Evolutionary conservation across 2,329 filamentous ascomycete species (phyloP).

Genomic region (Pseudomassariella vexata): DNA sequence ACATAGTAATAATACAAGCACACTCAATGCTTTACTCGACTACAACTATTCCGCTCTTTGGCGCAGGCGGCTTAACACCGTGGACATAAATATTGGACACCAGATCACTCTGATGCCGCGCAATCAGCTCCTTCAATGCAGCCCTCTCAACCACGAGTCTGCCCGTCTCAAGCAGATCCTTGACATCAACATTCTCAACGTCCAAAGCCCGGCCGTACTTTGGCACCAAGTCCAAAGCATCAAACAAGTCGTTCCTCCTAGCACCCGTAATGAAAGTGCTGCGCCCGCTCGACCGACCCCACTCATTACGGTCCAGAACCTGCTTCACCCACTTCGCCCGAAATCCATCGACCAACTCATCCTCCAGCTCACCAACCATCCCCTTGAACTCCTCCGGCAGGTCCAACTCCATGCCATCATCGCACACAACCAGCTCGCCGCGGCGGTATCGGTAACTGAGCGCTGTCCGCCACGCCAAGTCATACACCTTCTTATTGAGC

Average conservation of each 20-base stretch:
- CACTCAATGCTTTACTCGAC: constrained; percentile 16
- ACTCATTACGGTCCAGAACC: constrained; percentile 65
- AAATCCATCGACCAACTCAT: constrained; percentile 49
- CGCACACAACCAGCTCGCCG: constrained; percentile 81
- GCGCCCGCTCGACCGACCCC: constrained; percentile 61
- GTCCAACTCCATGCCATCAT: constrained; percentile 67
- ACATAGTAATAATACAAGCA: constrained; percentile 7
- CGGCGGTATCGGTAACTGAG: constrained; percentile 84
- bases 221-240: constrained; percentile 57
- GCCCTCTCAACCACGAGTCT: constrained; percentile 80
- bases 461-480: constrained; percentile 90
- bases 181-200: constrained; percentile 83
- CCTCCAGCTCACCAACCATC: constrained; percentile 32
- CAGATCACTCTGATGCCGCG: constrained; percentile 65
- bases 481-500: constrained; percentile 85
- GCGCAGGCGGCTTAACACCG: constrained; percentile 19
- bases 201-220: constrained; percentile 65
- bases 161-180: constrained; percentile 81
- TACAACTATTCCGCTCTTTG: constrained; percentile 19
- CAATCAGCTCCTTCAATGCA: constrained; percentile 71
- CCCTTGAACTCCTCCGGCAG: constrained; percentile 44
- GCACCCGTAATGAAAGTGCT: constrained; percentile 69
- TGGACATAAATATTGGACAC: constrained; percentile 40
- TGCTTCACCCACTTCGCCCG: constrained; percentile 57
- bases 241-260: constrained; percentile 56